Evolutionary conservation across 2,329 filamentous ascomycete species (phyloP), one percentile per base, ranked within the genome.

Genomic region (Whalleya microplaca): DNA sequence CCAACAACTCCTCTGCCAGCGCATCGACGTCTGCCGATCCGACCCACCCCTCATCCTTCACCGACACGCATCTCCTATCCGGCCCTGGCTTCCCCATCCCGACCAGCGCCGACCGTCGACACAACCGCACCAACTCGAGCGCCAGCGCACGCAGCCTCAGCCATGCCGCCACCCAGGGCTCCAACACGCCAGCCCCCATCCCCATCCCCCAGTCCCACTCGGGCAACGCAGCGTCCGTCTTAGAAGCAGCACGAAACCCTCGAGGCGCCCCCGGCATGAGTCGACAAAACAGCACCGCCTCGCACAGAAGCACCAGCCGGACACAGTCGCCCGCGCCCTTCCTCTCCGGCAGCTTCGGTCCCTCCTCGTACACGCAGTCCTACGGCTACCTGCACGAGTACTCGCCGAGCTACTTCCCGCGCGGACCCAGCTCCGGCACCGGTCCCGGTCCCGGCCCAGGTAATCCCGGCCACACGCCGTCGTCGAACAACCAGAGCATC

Each of bases 1-100:
- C 85, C 44, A 88, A 87, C 67, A 72, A 84, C n/a, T 88, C 85
- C 2, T 88, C 85, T 0, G 77, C 83, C 23, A 79, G 79, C 52
- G 79, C 80, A 55, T 79, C 81, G 18, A 76, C 75, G 50, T 79
- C 81, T n/a, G 75, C 75, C 40, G 75, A 78, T 64, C 82, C 83
- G 48, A 69, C 64, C 42, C 70, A 64, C 51, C 59, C 67, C 1
- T 73, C 74, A 29, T 66, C 76, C 9, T 72, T 77, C 46, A 71
- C 75, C 55, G 81, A 85, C 45, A 72, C 76, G 8, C 80, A 84
- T 43, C 75, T 85, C 21, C 75, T 85, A 45, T 83, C 82, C 7
- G 83, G 83, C 12, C 79, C 84, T 1, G 81, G 80, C 21, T 84
- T 86, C 62, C 81, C 83, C 2, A 80, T 85, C 50, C 83, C 84